Base-by-base conservation (phyloP, 2,329 filamentous ascomycete genomes). In the Akanthomyces dipterigenus region DNA sequence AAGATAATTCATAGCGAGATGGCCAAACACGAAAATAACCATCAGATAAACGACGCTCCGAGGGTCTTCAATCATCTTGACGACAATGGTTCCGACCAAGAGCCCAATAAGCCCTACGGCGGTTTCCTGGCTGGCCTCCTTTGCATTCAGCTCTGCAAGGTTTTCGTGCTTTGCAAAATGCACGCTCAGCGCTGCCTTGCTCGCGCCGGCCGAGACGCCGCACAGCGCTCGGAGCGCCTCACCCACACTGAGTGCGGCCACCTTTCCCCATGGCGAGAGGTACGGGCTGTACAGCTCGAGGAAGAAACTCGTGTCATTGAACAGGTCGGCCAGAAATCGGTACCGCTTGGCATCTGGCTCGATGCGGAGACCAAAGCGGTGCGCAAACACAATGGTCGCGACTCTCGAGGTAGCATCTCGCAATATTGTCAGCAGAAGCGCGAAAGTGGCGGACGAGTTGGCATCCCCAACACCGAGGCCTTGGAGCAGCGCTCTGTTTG, bases 51-150 rank as follows among this genome's bases (percentile, higher is more conserved):
- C 93, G 42, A 95, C 96, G 11, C 87, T 85, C 16, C 79, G 73
- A 61, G 87, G 85, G 54, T 87, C 85, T 56, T 89, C 84, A 24
- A 97, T 85, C 64, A 84, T 79, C 38, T 89, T 88, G 20, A 98
- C 90, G 16, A 96, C 86, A 2, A 96, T 63, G 53, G 88, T 95
- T 1, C 95, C 95, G 16, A 83, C 85, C 56, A 96, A 80, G 84
- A 98, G 92, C 2, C 95, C 95, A 38, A 96, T 64, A 28, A 98
- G 80, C 2, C 91, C 93, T 61, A 99, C 90, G 22, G 96, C 86
- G 0, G 93, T 98, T 75, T 98, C 95, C 76, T 98, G 95, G 66
- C 90, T 96, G 14, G 92, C 92, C 72, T 98, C 93, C 82, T 96
- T 87, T 61, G 93, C 93, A 75, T 97, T 98, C 61, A 99, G 80